Percentiles rank a stretch among this genome's conserved stretches.
Conservation (phyloP, 2,329 filamentous ascomycete species). For the Didymella arachidicola region DNA sequence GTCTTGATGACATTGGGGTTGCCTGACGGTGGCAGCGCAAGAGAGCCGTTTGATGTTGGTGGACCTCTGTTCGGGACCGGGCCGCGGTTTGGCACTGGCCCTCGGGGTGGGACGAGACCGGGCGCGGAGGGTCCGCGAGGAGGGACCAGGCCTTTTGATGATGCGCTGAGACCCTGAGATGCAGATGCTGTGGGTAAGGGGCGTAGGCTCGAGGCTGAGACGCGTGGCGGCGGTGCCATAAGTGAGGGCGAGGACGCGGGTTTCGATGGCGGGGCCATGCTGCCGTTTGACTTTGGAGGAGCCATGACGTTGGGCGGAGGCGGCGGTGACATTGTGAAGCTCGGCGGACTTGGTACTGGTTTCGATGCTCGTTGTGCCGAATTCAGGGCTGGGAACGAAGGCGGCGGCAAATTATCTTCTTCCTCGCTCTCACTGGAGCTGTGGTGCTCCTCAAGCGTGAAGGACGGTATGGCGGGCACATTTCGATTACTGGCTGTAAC, state of each 20-base stretch:
- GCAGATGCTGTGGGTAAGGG: slow-evolving; percentile 41
- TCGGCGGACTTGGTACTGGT: slow-evolving; percentile 16
- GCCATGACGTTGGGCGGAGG: slow-evolving; percentile 25
- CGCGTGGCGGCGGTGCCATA: slow-evolving; percentile 47
- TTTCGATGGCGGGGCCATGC: slow-evolving; percentile 49
- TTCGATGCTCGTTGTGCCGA: slow-evolving; percentile 56
- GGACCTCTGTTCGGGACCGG: slow-evolving; percentile 53
- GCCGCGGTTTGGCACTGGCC: slow-evolving; percentile 59
- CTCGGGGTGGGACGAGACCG: slow-evolving; percentile 50
- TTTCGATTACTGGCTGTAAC: slow-evolving; percentile 28
- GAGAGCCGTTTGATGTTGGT: slow-evolving; percentile 52
- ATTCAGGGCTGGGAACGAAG: slow-evolving; percentile 56
- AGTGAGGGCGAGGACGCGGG: slow-evolving; percentile 35
- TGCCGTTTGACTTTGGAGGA: slow-evolving; percentile 33
- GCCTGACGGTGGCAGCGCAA: slow-evolving; percentile 44
- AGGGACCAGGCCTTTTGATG: slow-evolving; percentile 1
- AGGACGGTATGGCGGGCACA: slow-evolving; percentile 41
- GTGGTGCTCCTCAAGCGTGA: slow-evolving; percentile 48
- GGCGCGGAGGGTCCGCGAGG: slow-evolving; percentile 30
- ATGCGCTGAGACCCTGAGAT: slow-evolving; percentile 37
- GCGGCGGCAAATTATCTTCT: slow-evolving; percentile 49
- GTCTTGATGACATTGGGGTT: slow-evolving; percentile 45
- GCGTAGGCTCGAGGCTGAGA: slow-evolving; percentile 49
- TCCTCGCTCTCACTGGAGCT: slow-evolving; percentile 40
- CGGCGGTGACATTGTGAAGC: slow-evolving; percentile 29